Evolutionary conservation across 1,284 basidiomycete genomes (phyloP).

Genomic region (Volvariella volvacea): DNA sequence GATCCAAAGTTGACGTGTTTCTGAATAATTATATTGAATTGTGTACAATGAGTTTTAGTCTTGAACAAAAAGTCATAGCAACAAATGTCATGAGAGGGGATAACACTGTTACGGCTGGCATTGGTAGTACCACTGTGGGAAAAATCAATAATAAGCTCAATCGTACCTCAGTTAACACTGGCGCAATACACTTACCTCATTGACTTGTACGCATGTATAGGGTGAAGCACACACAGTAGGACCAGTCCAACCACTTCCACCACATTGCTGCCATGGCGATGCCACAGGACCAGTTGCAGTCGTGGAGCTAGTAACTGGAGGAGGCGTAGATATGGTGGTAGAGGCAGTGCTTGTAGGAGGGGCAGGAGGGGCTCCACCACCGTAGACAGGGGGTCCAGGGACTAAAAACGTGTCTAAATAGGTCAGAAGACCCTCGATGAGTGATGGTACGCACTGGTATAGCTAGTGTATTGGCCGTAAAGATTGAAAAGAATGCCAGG

Average conservation of each 20-base stretch:
- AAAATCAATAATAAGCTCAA: neutral
- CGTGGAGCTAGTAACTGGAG: neutral
- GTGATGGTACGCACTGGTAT: neutral
- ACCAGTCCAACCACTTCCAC: neutral
- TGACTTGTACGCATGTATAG: neutral
- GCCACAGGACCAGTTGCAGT: neutral
- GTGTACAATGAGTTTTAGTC: no score
- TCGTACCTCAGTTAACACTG: no score
- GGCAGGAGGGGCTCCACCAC: neutral
- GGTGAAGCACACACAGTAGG: neutral
- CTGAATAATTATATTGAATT: no score
- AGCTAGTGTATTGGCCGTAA: neutral
- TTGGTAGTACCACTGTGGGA: no score
- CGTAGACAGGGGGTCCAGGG: neutral
- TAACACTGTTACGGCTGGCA: no score
- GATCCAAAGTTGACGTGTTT: no score
- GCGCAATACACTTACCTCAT: neutral
- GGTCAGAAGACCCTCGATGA: neutral
- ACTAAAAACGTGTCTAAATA: neutral
- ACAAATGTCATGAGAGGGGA: no score
- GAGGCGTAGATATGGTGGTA: neutral
- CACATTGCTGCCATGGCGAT: neutral
- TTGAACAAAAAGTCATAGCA: no score
- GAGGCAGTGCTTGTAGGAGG: neutral
- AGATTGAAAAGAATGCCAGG: slow-evolving; percentile 1